These are phyloP conservation scores for Didymella pomorum DNA, from an alignment of 2,329 filamentous ascomycete genomes.

Conservation along the genomic window DNA sequence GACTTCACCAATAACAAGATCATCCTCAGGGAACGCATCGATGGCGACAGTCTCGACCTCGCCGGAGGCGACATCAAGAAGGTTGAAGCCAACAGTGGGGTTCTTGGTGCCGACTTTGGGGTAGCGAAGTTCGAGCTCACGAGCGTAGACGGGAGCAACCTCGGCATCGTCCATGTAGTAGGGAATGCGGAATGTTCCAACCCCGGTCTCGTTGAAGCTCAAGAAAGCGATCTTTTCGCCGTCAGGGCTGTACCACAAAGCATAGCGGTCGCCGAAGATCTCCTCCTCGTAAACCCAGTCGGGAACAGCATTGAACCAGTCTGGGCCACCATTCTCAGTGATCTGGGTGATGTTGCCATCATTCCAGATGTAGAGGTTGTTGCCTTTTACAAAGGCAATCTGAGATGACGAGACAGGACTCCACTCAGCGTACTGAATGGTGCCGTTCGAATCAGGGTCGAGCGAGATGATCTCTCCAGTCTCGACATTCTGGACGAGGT, in stretches of 20 bases:
- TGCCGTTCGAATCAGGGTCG: constrained; percentile 66
- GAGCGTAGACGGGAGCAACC: constrained; percentile 67
- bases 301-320: constrained; percentile 68
- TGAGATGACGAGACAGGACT: constrained; percentile 62
- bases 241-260: constrained; percentile 67
- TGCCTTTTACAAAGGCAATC: constrained; percentile 73
- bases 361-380: constrained; percentile 69
- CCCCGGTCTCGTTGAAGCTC: constrained; percentile 70
- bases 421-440: constrained; percentile 73
- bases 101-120: constrained; percentile 74
- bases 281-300: constrained; percentile 72
- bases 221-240: constrained; percentile 63
- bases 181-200: constrained; percentile 70
- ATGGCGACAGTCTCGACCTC: constrained; percentile 59
- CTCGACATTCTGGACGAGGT: constrained; percentile 69
- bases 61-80: constrained; percentile 62
- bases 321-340: constrained; percentile 66
- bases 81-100: constrained; percentile 68
- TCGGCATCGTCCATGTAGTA: constrained; percentile 70
- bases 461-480: constrained; percentile 64
- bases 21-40: constrained; percentile 65
- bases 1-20: constrained; percentile 72
- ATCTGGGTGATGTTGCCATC: constrained; percentile 64
- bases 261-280: constrained; percentile 60
- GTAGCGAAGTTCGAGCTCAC: constrained; percentile 69